A percentile compares a stretch with the other conserved stretches of the same genome.
phyloP scores from a whole-genome alignment of 345 rosid species.

The Isatis tinctoria region DNA sequence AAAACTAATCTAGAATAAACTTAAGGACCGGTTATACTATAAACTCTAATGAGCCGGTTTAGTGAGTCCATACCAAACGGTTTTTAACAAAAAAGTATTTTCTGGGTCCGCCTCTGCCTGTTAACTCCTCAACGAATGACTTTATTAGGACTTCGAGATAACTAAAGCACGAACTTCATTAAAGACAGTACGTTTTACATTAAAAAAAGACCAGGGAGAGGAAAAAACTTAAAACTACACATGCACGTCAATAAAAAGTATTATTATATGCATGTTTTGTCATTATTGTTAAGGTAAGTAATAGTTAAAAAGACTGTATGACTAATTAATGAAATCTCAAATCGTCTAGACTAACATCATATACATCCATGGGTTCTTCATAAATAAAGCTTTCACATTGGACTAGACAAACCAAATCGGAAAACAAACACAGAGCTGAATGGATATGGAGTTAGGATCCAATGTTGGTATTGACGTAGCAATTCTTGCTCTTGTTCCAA shows the following conservation, averaged over 20 bases:
- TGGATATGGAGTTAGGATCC: background rate
- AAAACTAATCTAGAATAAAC: no score
- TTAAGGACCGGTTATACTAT: no score
- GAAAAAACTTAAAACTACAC: background rate
- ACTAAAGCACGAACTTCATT: background rate
- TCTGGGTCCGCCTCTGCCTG: no score
- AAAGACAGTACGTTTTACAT: background rate
- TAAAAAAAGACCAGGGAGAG: background rate
- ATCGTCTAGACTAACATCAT: background rate
- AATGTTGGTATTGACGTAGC: background rate
- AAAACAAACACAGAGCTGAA: background rate
- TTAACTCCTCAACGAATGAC: background rate
- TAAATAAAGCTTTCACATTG: background rate
- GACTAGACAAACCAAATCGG: background rate
- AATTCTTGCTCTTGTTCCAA: background rate
- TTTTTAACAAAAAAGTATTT: no score
- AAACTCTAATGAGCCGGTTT: no score
- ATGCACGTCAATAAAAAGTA: background rate
- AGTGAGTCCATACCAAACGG: no score
- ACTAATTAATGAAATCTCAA: background rate
- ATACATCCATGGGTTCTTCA: background rate
- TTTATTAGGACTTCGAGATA: background rate
- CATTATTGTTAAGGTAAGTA: background rate
- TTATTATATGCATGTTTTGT: background rate
- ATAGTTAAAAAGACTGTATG: background rate